Evolutionary conservation across 345 rosid genomes (phyloP).

Genomic region (Eucalyptus tenuipes): DNA sequence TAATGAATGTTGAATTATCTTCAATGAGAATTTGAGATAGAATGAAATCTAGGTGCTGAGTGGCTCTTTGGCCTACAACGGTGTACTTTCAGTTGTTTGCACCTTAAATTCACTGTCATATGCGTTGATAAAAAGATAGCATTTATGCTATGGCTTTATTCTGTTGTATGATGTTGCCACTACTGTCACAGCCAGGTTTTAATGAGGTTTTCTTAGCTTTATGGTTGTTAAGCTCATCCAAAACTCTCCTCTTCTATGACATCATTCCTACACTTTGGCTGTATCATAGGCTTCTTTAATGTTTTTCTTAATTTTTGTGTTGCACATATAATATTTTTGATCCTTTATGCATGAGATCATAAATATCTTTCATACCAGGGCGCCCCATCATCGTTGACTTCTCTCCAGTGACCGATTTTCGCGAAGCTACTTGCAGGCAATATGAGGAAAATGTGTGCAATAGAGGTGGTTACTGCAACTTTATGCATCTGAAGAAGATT

Average conservation of each 20-base stretch:
- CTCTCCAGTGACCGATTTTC: conserved; percentile 37
- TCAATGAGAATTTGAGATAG: not conserved
- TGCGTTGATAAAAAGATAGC: not conserved
- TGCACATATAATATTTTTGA: not conserved
- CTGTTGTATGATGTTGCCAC: not conserved
- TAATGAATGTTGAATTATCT: not conserved
- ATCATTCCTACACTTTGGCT: not conserved
- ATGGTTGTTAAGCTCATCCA: not conserved
- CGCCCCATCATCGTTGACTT: not conserved
- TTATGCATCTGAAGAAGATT: conserved; percentile 53
- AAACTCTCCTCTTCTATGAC: not conserved
- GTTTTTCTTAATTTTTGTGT: not conserved
- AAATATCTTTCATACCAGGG: not conserved
- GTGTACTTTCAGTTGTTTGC: not conserved
- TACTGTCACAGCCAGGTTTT: not conserved
- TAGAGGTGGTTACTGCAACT: conserved; percentile 53
- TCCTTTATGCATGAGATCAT: not conserved
- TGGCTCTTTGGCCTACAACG: not conserved
- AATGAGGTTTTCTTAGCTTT: not conserved
- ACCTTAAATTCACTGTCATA: not conserved
- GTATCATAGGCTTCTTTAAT: not conserved
- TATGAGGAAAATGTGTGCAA: conserved; percentile 53
- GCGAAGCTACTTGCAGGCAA: conserved; percentile 52
- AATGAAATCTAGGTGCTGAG: not conserved
- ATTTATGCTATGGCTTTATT: not conserved